Base-by-base conservation (phyloP, 2,329 filamentous ascomycete species). In the Clonostachys byssicola region DNA sequence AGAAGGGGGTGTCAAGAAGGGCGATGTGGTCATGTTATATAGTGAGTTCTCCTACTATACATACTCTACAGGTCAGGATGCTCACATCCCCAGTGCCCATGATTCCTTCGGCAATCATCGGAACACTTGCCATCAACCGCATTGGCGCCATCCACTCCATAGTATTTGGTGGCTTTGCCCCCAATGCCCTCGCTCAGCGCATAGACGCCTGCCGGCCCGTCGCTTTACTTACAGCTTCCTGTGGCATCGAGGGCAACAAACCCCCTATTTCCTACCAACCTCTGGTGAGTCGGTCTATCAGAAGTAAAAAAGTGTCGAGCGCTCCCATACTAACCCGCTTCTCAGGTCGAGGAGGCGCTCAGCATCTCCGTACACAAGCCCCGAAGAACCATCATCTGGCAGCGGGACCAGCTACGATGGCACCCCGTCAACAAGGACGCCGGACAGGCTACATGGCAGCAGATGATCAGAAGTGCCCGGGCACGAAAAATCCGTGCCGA, bases 141-240 rank as follows among this genome's bases (percentile, higher is more conserved):
- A 74, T 96, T 1, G 92, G 92, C 12, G 92, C 91, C 14, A 83
- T 96, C 45, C 92, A 97, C 62, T 85, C 89, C 5, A 89, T 95
- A 5, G 92, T 97, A 5, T 96, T 96, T 65, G 92, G 92, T 40
- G 92, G 92, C 0, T 97, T 97, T 62, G 90, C 89, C 0, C 76
- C 91, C 0, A 74, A 77, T 10, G 88, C 91, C 5, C 75, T 96
- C 41, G 89, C 91, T 1, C 92, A 96, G 67, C 80, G 92, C 23
- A 95, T 97, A 54, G 90, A 95, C 44, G 87, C 88, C 0, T 89
- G 87, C 8, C 78, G 78, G 34, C 89, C 92, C 8, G 80, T 80
- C 9, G 83, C 80, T 10, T 82, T 96, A 43, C 79, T 96, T 62
- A 96, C 92, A 1, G 91, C 92, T 1, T 95, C 89, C 9, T 96